Evolutionary conservation across 805 yeast genomes (phyloP), one percentile per base, ranked within the genome.

Genomic region (Metschnikowia bowlesiae): DNA sequence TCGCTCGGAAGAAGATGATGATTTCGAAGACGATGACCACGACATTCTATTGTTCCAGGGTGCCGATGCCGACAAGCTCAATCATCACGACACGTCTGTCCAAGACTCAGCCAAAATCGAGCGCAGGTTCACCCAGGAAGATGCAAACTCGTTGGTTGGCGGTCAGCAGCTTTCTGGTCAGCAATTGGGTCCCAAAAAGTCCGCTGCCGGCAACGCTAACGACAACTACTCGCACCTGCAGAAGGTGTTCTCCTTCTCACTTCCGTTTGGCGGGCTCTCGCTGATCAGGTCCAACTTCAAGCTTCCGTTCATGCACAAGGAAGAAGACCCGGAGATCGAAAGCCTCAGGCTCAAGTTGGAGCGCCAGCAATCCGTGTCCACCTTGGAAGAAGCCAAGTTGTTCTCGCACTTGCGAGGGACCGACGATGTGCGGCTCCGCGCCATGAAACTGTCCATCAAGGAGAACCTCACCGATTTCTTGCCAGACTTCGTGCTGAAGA

Each of bases 351-450:
- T 71, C 34, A 76, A 73, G 55, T 59, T 81, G 34, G 69, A 72
- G 44, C 71, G 85, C 35, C 85, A 81, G 50, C 81, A 80, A 52
- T 74, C 85, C 0, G 75, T 84, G 30, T 69, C 78, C 39, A 84
- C 89, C 0, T 36, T 78, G 4, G 88, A 85, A 49, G 96, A 89
- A 56, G 82, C 83, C 1, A 64, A 70, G 10, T 68, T 80, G 32
- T 88, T 79, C 63, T 73, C 70, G 47, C 71, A 78, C 49, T 70
- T 76, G 39, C 80, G 79, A 43, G 82, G 83, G 6, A 74, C 81
- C 33, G 91, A 83, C 51, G 84, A 85, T 59, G 82, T 84, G 1
- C 75, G 94, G 47, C 64, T 84, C 18, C 70, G 84, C 28, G 96
- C 96, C 0, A 77, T 90, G 46, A 81, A 79, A 55, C 79, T 81